A percentile compares a stretch with the other conserved stretches of the same genome.
These are phyloP conservation scores for Graphilbum sp. DNA, from an alignment of 2,329 filamentous ascomycete species.

Conservation along the genomic window DNA sequence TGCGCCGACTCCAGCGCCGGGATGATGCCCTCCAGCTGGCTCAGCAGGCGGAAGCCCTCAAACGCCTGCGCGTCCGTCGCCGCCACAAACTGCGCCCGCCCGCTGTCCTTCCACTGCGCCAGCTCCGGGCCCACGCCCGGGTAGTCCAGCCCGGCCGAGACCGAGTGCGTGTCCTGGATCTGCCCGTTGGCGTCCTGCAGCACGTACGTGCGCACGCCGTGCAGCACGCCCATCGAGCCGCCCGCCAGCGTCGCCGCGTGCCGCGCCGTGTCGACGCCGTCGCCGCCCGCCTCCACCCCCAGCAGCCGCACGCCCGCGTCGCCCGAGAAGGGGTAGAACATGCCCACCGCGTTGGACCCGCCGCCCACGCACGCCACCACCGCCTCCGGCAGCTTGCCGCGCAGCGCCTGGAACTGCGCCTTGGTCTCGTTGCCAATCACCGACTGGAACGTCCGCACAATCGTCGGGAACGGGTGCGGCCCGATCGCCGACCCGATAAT, in stretches of 20 bases:
- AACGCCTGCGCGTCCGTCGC: slow-evolving; percentile 89
- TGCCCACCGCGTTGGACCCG: slow-evolving; percentile 86
- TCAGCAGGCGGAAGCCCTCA: slow-evolving; percentile 67
- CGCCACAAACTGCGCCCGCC: slow-evolving; percentile 73
- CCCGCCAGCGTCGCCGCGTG: slow-evolving; percentile 81
- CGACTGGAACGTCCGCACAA: slow-evolving; percentile 93
- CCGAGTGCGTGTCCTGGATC: slow-evolving; percentile 87
- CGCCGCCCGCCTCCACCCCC: slow-evolving; percentile 88
- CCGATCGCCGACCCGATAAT: slow-evolving; percentile 96
- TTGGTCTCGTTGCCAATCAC: slow-evolving; percentile 94
- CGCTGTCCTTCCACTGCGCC: slow-evolving; percentile 78
- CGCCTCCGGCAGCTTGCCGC: slow-evolving; percentile 82
- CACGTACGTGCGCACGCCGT: slow-evolving; percentile 91
- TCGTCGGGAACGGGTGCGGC: slow-evolving; percentile 93
- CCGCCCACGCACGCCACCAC: slow-evolving; percentile 95
- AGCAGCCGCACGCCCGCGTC: slow-evolving; percentile 75
- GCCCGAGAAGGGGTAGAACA: slow-evolving; percentile 93
- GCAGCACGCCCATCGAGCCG: slow-evolving; percentile 80
- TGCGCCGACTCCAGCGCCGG: slow-evolving; percentile 89
- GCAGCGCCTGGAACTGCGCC: slow-evolving; percentile 69
- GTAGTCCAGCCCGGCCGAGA: slow-evolving; percentile 93
- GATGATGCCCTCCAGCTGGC: slow-evolving; percentile 88
- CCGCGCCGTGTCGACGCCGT: slow-evolving; percentile 69
- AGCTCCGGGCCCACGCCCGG: slow-evolving; percentile 92
- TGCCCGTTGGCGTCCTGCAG: slow-evolving; percentile 87